These are phyloP conservation scores for Podila minutissima DNA, from an alignment of 192 early-diverging fungal genomes.

Conservation along the genomic window DNA sequence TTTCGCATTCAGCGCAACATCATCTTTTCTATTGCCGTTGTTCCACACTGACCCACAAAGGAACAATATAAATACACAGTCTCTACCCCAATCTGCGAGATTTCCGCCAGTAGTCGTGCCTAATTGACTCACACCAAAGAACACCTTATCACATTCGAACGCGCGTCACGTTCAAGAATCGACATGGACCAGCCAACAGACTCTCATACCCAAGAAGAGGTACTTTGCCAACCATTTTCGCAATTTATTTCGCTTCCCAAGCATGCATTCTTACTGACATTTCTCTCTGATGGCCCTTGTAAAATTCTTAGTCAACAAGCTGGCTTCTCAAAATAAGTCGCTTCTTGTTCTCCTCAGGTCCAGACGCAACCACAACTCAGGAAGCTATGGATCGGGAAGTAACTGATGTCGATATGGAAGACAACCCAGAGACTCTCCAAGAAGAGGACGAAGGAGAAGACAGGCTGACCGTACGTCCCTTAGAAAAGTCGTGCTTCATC, in stretches of 20 bases:
- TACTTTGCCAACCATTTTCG: neutral
- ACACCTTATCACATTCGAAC: neutral
- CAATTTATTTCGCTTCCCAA: too few relatives aligned
- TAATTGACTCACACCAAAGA: too few relatives aligned
- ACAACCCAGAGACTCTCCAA: neutral
- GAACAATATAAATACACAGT: too few relatives aligned
- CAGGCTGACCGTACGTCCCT: too few relatives aligned
- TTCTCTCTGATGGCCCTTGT: too few relatives aligned
- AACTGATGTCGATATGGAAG: neutral
- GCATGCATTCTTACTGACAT: too few relatives aligned
- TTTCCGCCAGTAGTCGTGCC: too few relatives aligned
- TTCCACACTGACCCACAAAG: too few relatives aligned
- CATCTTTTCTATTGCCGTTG: too few relatives aligned
- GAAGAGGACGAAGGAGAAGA: neutral
- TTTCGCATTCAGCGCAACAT: too few relatives aligned
- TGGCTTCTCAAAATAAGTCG: constrained; percentile 4
- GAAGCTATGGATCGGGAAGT: neutral
- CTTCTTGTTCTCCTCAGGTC: constrained; percentile 1
- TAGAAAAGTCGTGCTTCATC: too few relatives aligned
- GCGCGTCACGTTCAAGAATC: constrained; percentile 2
- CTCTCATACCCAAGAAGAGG: neutral
- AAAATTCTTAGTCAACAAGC: neutral
- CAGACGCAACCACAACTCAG: neutral
- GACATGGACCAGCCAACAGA: constrained; percentile 5
- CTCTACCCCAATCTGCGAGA: too few relatives aligned